Evolutionary conservation across 495 filamentous ascomycete genomes (phyloP).

Genomic region (Talaromyces trachyspermus): DNA sequence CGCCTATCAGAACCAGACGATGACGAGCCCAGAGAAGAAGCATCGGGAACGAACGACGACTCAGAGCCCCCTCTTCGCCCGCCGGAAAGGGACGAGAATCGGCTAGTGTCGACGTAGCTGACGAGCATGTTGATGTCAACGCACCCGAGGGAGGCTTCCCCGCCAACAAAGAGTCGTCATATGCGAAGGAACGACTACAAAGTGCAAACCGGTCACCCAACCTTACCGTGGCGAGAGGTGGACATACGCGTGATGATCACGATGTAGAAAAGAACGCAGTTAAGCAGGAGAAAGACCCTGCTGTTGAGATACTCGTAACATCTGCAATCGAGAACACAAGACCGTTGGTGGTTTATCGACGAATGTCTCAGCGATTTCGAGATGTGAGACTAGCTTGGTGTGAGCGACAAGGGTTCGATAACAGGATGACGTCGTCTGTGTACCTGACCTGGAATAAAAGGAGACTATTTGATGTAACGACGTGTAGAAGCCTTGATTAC

Average conservation of each 20-base stretch:
- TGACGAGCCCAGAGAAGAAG: slow-evolving; percentile 9
- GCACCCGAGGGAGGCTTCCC: no score
- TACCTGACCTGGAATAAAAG: slow-evolving; percentile 75
- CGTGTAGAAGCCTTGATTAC: slow-evolving; percentile 59
- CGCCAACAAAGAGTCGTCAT: no score
- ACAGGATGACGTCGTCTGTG: slow-evolving; percentile 41
- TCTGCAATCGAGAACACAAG: slow-evolving; percentile 55
- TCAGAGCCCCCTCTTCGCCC: neutral
- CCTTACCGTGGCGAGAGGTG: no score
- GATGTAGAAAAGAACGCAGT: slow-evolving; percentile 2
- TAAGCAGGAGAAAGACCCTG: slow-evolving; percentile 32
- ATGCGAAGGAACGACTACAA: no score
- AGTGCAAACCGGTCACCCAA: no score
- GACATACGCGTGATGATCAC: no score
- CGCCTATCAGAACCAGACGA: slow-evolving; percentile 11
- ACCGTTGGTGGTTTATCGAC: slow-evolving; percentile 59
- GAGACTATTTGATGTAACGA: slow-evolving; percentile 65
- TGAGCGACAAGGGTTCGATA: slow-evolving; percentile 45
- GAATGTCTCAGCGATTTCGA: slow-evolving; percentile 54
- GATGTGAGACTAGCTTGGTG: slow-evolving; percentile 65
- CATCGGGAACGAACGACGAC: neutral
- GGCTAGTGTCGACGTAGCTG: no score
- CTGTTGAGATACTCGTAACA: slow-evolving; percentile 66
- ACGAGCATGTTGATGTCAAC: no score
- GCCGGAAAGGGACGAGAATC: neutral